Percentiles rank a stretch among this genome's conserved stretches.
phyloP scores from a whole-genome alignment of 2,329 filamentous ascomycete species.

The Trichoderma brevicompactum region DNA sequence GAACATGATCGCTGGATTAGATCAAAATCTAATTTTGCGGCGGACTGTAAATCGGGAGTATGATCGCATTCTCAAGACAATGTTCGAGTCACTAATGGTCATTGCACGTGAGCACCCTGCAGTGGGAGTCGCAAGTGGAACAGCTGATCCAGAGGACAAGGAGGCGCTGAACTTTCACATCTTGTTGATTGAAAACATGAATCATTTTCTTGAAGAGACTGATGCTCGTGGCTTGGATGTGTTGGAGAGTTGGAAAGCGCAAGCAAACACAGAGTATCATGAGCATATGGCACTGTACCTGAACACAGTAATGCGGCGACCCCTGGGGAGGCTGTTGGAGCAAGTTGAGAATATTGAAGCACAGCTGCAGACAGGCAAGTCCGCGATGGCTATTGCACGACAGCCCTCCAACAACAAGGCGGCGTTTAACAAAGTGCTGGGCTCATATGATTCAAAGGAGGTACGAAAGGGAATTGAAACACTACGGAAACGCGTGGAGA shows the following conservation, averaged over 20 bases:
- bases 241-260: slow-evolving; percentile 80
- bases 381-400: slow-evolving; percentile 67
- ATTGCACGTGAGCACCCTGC: slow-evolving; percentile 76
- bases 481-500: slow-evolving; percentile 89
- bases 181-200: slow-evolving; percentile 97
- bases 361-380: slow-evolving; percentile 64
- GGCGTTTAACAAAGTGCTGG: slow-evolving; percentile 84
- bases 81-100: slow-evolving; percentile 96
- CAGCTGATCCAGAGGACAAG: slow-evolving; percentile 78
- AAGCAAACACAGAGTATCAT: slow-evolving; percentile 75
- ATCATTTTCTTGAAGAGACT: slow-evolving; percentile 92
- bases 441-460: slow-evolving; percentile 80
- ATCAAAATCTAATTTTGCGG: slow-evolving; percentile 66
- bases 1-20: slow-evolving; percentile 71
- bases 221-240: slow-evolving; percentile 75
- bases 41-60: slow-evolving; percentile 86
- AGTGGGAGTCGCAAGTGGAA: slow-evolving; percentile 49
- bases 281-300: slow-evolving; percentile 91
- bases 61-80: slow-evolving; percentile 83
- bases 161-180: slow-evolving; percentile 98
- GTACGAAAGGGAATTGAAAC: slow-evolving; percentile 88
- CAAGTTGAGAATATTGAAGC: slow-evolving; percentile 89
- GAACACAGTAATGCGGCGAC: slow-evolving; percentile 83
- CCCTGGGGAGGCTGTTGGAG: slow-evolving; percentile 87
- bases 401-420: slow-evolving; percentile 82